These are phyloP conservation scores for Xerocomus spinulosus DNA, from an alignment of 768 basidiomycete species.

Conservation along the genomic window DNA sequence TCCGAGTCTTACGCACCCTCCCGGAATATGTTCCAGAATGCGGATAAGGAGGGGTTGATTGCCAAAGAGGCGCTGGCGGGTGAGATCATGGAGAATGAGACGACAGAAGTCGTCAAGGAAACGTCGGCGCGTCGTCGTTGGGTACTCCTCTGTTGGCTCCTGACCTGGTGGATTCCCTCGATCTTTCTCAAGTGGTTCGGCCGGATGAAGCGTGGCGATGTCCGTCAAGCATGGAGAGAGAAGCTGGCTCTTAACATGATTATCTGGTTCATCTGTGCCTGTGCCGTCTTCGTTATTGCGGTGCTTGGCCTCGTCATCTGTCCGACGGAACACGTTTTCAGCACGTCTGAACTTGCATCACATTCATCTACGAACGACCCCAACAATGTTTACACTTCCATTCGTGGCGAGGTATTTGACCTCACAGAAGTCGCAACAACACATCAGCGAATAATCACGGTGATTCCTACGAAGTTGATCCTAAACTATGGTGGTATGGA, in stretches of 20 bases:
- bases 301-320: constrained; percentile 86
- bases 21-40: constrained; percentile 90
- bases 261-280: constrained; percentile 92
- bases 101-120: constrained; percentile 82
- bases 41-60: constrained; percentile 63
- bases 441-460: constrained; percentile 63
- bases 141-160: constrained; percentile 81
- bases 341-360: constrained; percentile 62
- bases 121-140: constrained; percentile 76
- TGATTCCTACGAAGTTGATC: constrained; percentile 71
- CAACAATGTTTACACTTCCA: constrained; percentile 72
- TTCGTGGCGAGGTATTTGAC: constrained; percentile 95
- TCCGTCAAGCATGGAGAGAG: constrained; percentile 96
- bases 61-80: constrained; percentile 84
- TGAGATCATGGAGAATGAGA: constrained; percentile 84
- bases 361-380: constrained; percentile 63
- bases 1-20: constrained; percentile 94
- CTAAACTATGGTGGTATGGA: constrained; percentile 79
- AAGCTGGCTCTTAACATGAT: constrained; percentile 92
- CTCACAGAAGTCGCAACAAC: constrained; percentile 60
- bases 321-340: constrained; percentile 91
- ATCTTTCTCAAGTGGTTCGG: constrained; percentile 66
- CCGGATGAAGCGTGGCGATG: constrained; percentile 90
- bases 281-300: constrained; percentile 89
- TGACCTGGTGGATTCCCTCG: constrained; percentile 91